Conservation (phyloP, 2,329 filamentous ascomycete genomes). For the Periglandula ipomoeae region DNA sequence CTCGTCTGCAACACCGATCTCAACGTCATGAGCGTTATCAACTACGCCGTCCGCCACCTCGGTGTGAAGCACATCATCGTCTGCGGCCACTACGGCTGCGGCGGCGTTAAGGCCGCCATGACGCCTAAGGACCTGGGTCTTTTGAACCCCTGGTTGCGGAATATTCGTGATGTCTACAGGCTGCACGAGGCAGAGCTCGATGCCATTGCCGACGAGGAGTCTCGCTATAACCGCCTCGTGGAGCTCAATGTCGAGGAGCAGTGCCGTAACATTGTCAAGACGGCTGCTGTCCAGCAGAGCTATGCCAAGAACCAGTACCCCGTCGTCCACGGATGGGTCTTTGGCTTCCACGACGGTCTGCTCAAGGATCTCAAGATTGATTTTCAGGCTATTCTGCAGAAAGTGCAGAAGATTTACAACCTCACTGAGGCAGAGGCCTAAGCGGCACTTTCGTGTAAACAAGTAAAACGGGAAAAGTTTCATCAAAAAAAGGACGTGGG, state of each 20-base stretch:
- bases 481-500: background rate
- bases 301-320: constrained; percentile 55
- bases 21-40: constrained; percentile 71
- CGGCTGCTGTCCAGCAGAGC: constrained; percentile 66
- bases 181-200: constrained; percentile 64
- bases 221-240: constrained; percentile 61
- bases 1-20: constrained; percentile 72
- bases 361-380: constrained; percentile 57
- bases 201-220: constrained; percentile 45
- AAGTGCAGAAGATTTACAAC: constrained; percentile 59
- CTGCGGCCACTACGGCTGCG: constrained; percentile 72
- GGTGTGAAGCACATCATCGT: constrained; percentile 74
- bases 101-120: constrained; percentile 67
- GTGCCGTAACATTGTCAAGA: constrained; percentile 70
- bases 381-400: constrained; percentile 44
- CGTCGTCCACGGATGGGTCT: constrained; percentile 66
- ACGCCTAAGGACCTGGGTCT: constrained; percentile 61
- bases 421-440: constrained; percentile 23
- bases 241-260: constrained; percentile 78
- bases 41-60: constrained; percentile 76
- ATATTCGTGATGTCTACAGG: constrained; percentile 66
- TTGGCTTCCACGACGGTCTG: constrained; percentile 58
- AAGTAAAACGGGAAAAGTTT: background rate
- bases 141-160: constrained; percentile 64
- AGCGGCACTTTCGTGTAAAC: background rate